phyloP scores from a whole-genome alignment of 139 green algal genomes.

The Tetradesmus lagerheimii region DNA sequence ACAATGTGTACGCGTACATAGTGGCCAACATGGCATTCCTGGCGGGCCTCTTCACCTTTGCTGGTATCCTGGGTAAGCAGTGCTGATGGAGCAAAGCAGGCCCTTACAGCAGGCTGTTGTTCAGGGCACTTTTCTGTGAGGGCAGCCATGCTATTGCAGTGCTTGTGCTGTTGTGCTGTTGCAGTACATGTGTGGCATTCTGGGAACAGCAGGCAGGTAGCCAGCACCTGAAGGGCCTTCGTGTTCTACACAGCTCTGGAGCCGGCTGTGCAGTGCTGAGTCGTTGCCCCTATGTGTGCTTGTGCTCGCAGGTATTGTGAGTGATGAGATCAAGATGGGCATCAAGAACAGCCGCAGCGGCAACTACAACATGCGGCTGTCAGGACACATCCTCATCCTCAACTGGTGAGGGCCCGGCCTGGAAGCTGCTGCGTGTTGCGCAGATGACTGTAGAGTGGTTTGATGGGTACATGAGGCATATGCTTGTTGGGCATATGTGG shows the following conservation, averaged over 20 bases:
- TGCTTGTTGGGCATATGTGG: no score
- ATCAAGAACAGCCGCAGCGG: slow-evolving; percentile 41
- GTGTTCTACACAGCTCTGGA: no score
- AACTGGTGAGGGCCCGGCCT: slow-evolving; percentile 33
- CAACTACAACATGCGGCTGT: slow-evolving; percentile 45
- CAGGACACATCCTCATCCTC: slow-evolving; percentile 36
- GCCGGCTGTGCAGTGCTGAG: no score
- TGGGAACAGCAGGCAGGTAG: neutral
- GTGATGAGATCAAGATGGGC: slow-evolving; percentile 44
- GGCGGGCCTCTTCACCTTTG: slow-evolving; percentile 35
- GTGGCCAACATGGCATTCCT: slow-evolving; percentile 43
- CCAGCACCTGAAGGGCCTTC: no score
- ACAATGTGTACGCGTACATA: slow-evolving; percentile 15
- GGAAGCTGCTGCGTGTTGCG: no score
- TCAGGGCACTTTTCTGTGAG: no score
- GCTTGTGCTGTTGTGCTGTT: neutral
- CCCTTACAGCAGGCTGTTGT: neutral
- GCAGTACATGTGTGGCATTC: neutral
- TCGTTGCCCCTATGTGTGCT: neutral
- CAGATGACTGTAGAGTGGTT: no score
- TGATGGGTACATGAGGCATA: no score
- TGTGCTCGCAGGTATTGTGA: slow-evolving; percentile 40
- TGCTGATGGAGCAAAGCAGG: neutral
- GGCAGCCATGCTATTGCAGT: no score
- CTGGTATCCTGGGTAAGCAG: slow-evolving; percentile 38